Percentiles rank a stretch among this genome's conserved stretches.
phyloP scores from a whole-genome alignment of 2,329 filamentous ascomycete species.

The Xylariaceae sp. region DNA sequence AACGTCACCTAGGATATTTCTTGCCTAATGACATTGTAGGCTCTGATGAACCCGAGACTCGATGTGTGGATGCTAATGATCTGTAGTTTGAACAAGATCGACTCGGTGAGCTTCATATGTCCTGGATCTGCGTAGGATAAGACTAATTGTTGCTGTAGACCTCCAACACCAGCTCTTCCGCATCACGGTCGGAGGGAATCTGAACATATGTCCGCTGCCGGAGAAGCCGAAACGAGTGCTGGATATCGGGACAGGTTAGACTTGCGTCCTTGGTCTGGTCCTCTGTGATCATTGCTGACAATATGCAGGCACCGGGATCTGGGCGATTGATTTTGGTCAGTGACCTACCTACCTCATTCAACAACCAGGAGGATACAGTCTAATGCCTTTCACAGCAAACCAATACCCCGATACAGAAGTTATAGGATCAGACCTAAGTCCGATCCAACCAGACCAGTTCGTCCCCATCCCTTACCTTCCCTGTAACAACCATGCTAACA shows the following conservation, averaged over 20 bases:
- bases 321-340: slow-evolving; percentile 44
- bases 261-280: background rate
- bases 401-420: slow-evolving; percentile 36
- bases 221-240: slow-evolving; percentile 38
- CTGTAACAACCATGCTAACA: background rate
- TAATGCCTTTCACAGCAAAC: slow-evolving; percentile 28
- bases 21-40: slow-evolving; percentile 30
- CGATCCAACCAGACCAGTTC: slow-evolving; percentile 40
- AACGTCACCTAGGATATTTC: slow-evolving; percentile 28
- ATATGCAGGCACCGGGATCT: slow-evolving; percentile 40
- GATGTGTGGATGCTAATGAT: slow-evolving; percentile 1
- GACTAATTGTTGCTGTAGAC: slow-evolving; percentile 25
- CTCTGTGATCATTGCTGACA: slow-evolving; percentile 2
- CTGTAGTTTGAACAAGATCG: slow-evolving; percentile 32
- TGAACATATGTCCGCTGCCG: slow-evolving; percentile 41
- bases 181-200: slow-evolving; percentile 36
- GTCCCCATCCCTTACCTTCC: background rate
- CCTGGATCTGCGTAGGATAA: background rate
- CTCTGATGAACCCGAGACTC: background rate
- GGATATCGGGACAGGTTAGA: slow-evolving; percentile 40
- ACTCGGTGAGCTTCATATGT: slow-evolving; percentile 20
- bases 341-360: background rate
- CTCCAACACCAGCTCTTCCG: slow-evolving; percentile 38
- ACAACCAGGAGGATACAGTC: background rate
- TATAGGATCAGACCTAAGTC: slow-evolving; percentile 42